A percentile compares a stretch with the other conserved stretches of the same genome.
Evolutionary conservation across 2,329 filamentous ascomycete genomes (phyloP).

Genomic region (Trichoderma pleuroti): DNA sequence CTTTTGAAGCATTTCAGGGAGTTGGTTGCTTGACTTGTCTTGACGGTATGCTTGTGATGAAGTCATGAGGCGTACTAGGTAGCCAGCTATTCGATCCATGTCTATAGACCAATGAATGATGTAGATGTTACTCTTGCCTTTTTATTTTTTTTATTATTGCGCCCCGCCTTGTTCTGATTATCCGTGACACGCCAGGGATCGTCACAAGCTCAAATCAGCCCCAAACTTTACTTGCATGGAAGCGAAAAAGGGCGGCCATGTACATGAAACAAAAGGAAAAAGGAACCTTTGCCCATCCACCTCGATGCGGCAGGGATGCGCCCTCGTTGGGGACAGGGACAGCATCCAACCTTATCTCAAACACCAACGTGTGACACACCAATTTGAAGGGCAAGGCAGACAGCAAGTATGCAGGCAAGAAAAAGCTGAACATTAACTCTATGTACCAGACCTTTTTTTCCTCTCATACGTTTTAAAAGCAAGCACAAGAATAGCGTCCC

Average conservation of each 20-base stretch:
- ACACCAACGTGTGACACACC: background rate
- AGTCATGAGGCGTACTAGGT: background rate
- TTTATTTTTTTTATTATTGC: background rate
- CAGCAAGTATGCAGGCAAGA: background rate
- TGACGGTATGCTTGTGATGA: background rate
- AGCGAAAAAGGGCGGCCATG: too few species aligned
- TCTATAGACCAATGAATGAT: background rate
- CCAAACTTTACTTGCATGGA: constrained; percentile 1
- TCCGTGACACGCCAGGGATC: background rate
- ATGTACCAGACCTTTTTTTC: background rate
- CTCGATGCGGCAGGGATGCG: background rate
- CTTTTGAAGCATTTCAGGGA: constrained; percentile 6
- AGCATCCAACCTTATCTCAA: background rate
- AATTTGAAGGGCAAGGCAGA: background rate
- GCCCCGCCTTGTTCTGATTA: background rate
- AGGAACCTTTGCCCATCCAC: constrained; percentile 3
- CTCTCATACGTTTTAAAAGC: background rate
- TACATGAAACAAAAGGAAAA: background rate
- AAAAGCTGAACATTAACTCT: background rate
- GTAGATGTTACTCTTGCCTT: background rate
- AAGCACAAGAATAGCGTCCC: background rate
- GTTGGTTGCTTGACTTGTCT: constrained; percentile 6
- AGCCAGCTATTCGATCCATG: background rate
- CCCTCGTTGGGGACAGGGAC: background rate
- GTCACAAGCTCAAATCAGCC: background rate